phyloP scores from a whole-genome alignment of 1,284 basidiomycete species.

The Pterula multifida region DNA sequence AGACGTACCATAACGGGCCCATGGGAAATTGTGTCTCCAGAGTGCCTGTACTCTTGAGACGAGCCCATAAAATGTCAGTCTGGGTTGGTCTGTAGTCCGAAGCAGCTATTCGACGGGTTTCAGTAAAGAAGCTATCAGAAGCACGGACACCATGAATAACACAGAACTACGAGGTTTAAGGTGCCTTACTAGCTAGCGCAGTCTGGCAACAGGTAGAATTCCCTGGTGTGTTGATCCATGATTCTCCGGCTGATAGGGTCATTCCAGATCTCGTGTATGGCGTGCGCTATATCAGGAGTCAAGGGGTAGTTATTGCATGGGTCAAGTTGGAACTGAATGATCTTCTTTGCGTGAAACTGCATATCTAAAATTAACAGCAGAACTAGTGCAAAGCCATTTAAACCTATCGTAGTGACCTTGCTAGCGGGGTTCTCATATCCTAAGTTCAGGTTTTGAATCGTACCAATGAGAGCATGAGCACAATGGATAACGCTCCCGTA shows the following conservation, averaged over 20 bases:
- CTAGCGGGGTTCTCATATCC: constrained; percentile 75
- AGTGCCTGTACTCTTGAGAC: constrained; percentile 90
- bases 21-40: constrained; percentile 78
- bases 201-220: constrained; percentile 92
- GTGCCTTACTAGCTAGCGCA: constrained; percentile 78
- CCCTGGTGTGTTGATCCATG: constrained; percentile 72
- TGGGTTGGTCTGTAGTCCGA: constrained; percentile 80
- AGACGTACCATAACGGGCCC: constrained; percentile 61
- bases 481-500: constrained; percentile 84
- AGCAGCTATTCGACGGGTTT: constrained; percentile 73
- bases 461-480: constrained; percentile 79
- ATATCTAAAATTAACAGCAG: not conserved
- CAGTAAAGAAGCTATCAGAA: constrained; percentile 69
- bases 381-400: not conserved
- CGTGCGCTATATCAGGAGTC: constrained; percentile 56
- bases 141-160: not conserved
- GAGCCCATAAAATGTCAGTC: constrained; percentile 80
- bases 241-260: constrained; percentile 83
- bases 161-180: constrained; percentile 3
- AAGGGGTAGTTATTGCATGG: constrained; percentile 31
- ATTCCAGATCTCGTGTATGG: constrained; percentile 80
- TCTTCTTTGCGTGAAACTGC: constrained; percentile 46
- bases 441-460: constrained; percentile 84
- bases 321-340: constrained; percentile 44
- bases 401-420: constrained; percentile 36